Percentiles rank a stretch among this genome's conserved stretches.
These are phyloP conservation scores for Torulaspora franciscae DNA, from an alignment of 805 yeast genomes.

Conservation along the genomic window DNA sequence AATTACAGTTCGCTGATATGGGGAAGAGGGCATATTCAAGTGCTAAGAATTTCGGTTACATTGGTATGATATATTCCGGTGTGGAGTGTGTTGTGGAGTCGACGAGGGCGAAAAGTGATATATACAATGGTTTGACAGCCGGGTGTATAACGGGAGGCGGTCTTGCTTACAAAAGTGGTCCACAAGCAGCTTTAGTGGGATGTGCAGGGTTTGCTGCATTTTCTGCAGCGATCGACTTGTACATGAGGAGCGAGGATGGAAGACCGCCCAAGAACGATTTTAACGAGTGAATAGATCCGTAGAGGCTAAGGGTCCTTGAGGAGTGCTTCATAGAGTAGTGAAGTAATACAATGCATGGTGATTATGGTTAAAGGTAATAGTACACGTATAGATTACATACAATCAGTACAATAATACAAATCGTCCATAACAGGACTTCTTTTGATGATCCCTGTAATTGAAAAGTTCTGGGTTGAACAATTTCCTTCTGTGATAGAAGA, in stretches of 20 bases:
- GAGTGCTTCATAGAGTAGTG: not conserved
- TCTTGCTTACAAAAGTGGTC: slow-evolving; percentile 86
- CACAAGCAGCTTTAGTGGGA: slow-evolving; percentile 84
- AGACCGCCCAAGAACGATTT: slow-evolving; percentile 87
- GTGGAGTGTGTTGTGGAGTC: slow-evolving; percentile 89
- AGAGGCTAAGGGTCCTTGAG: slow-evolving; percentile 3
- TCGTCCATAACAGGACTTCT: slow-evolving; percentile 24
- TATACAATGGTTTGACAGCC: slow-evolving; percentile 85
- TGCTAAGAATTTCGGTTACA: slow-evolving; percentile 91
- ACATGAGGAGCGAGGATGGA: slow-evolving; percentile 76
- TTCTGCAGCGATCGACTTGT: slow-evolving; percentile 79
- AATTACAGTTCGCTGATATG: slow-evolving; percentile 87
- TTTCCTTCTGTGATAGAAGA: slow-evolving; percentile 13
- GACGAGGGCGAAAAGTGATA: slow-evolving; percentile 81
- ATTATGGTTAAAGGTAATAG: slow-evolving; percentile 21
- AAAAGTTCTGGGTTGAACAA: not conserved
- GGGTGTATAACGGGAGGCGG: slow-evolving; percentile 98
- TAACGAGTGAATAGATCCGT: slow-evolving; percentile 43
- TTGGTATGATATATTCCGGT: slow-evolving; percentile 87
- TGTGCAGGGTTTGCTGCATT: slow-evolving; percentile 98
- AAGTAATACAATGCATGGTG: not conserved
- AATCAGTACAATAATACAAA: slow-evolving; percentile 31
- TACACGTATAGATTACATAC: slow-evolving; percentile 29
- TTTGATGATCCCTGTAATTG: not conserved
- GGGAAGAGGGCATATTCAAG: slow-evolving; percentile 79